Evolutionary conservation across 73 alveolate species (phyloP).

Genomic region (Paramecium sonneborni): DNA sequence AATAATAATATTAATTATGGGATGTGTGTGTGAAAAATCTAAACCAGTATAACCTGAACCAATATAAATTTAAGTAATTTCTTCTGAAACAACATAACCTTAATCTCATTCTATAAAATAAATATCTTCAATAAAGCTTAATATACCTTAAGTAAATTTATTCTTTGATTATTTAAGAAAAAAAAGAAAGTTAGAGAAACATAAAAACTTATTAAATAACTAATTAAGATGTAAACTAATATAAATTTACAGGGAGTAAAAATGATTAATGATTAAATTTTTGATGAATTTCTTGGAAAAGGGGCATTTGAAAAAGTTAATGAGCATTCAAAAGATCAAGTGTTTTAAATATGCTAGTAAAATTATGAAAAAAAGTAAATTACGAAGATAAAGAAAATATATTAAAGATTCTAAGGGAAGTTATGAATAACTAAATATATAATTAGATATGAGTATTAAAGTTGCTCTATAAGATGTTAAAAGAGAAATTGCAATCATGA

Average conservation of each 20-base stretch:
- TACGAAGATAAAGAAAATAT: conserved; percentile 53
- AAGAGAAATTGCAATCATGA: conserved; percentile 95
- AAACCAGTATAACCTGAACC: conserved; percentile 13
- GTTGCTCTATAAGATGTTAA: conserved; percentile 85
- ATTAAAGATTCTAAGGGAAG: conserved; percentile 87
- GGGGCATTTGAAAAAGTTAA: conserved; percentile 64
- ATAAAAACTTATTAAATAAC: neutral
- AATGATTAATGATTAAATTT: conserved; percentile 53
- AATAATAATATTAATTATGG: neutral
- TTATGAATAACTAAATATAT: neutral
- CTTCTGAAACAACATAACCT: neutral
- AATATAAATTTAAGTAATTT: neutral
- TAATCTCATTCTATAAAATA: neutral
- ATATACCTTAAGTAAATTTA: neutral
- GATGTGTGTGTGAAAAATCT: conserved; percentile 10
- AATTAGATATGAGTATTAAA: conserved; percentile 72
- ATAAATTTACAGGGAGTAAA: conserved; percentile 13
- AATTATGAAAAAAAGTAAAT: conserved; percentile 35
- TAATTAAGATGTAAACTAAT: neutral
- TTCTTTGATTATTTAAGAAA: neutral
- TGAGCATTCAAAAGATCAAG: conserved; percentile 39
- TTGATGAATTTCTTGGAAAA: conserved; percentile 57
- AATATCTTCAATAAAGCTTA: neutral
- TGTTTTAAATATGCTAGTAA: conserved; percentile 39
- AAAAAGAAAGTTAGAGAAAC: neutral